Percentiles rank a stretch among this genome's conserved stretches.
phyloP scores from a whole-genome alignment of 2,329 filamentous ascomycete species.

The Ceratocystis cubensis region DNA sequence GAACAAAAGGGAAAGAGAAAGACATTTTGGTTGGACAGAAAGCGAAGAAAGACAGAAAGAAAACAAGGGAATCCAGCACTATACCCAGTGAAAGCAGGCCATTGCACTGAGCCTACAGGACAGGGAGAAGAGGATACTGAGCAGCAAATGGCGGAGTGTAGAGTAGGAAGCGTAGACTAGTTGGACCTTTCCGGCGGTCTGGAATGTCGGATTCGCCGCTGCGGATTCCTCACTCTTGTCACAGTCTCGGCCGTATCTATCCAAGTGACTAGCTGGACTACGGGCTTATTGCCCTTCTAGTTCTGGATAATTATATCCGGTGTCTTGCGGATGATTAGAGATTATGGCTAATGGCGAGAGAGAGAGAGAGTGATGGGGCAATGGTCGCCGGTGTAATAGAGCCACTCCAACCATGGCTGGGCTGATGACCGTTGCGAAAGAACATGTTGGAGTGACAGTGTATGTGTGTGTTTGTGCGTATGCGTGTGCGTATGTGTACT shows the following conservation, averaged over 20 bases:
- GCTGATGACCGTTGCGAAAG: neutral
- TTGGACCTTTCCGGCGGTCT: slow-evolving; percentile 1
- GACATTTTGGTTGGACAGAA: neutral
- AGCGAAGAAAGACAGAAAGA: slow-evolving; percentile 3
- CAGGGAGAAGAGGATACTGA: too few species aligned
- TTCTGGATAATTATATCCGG: neutral
- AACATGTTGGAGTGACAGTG: neutral
- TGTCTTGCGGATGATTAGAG: too few species aligned
- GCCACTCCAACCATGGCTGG: neutral
- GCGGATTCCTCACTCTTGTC: slow-evolving; percentile 2
- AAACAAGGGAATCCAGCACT: neutral
- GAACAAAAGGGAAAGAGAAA: neutral
- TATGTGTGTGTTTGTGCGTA: neutral
- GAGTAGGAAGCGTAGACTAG: neutral
- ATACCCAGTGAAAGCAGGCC: neutral
- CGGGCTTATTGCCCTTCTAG: neutral
- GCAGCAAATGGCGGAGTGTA: neutral
- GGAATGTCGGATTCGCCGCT: slow-evolving; percentile 11
- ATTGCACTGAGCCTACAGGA: too few species aligned
- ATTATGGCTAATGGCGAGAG: neutral
- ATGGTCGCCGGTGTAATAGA: neutral
- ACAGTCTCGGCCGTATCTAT: neutral
- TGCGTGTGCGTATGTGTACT: too few species aligned
- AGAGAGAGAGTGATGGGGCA: neutral
- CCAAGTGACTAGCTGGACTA: neutral